Conservation (phyloP, 2,329 filamentous ascomycete genomes). For the Leptographium flavum region DNA sequence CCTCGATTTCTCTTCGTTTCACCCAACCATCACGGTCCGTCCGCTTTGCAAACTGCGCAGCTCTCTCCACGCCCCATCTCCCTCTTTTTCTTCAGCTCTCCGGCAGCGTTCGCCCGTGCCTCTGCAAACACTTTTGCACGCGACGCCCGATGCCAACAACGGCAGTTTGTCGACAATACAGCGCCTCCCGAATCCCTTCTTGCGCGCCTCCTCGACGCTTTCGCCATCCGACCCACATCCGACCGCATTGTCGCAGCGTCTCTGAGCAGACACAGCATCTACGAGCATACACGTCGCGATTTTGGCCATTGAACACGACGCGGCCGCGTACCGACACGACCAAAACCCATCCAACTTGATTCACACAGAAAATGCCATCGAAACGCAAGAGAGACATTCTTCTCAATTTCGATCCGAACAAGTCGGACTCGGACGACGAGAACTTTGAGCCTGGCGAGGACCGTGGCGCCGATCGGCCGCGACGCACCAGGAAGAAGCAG, state of each 20-base stretch:
- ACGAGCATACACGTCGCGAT: no score
- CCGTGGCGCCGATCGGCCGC: slow-evolving; percentile 26
- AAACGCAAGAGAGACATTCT: slow-evolving; percentile 43
- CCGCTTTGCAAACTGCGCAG: neutral
- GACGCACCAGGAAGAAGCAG: slow-evolving; percentile 24
- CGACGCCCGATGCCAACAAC: neutral
- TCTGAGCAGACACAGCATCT: no score
- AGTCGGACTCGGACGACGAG: slow-evolving; percentile 51
- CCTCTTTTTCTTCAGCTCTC: no score
- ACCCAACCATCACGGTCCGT: neutral
- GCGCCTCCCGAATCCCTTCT: no score
- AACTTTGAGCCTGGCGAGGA: slow-evolving; percentile 45
- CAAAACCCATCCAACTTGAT: no score
- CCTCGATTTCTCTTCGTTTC: neutral
- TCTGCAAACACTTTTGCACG: neutral
- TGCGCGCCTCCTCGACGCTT: neutral
- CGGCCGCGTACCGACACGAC: no score
- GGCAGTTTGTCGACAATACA: neutral
- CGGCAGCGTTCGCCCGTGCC: neutral
- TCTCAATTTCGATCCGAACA: slow-evolving; percentile 47
- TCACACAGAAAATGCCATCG: slow-evolving; percentile 22
- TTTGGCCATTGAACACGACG: no score
- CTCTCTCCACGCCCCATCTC: no score
- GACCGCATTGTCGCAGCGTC: no score
- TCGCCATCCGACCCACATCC: no score